phyloP scores from a whole-genome alignment of 768 basidiomycete genomes.

The Macrolepiota albuminosa region DNA sequence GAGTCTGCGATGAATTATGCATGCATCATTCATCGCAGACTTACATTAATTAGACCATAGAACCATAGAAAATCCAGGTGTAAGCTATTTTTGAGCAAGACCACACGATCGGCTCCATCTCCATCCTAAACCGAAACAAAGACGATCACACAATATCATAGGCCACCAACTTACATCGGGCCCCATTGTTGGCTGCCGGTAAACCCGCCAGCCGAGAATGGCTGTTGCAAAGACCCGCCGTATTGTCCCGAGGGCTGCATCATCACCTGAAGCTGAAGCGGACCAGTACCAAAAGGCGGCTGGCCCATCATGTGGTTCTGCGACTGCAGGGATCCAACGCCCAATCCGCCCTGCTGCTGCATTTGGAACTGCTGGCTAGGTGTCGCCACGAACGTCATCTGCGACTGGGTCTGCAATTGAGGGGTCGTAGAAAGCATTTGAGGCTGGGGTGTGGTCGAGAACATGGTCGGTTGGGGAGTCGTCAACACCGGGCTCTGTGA shows the following conservation, averaged over 20 bases:
- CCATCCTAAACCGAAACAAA: neutral
- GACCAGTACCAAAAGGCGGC: neutral
- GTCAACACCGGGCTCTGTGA: constrained; percentile 28
- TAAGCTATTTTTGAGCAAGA: neutral
- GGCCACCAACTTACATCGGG: constrained; percentile 21
- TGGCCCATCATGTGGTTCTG: constrained; percentile 14
- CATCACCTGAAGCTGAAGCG: constrained; percentile 2
- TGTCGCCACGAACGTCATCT: constrained; percentile 16
- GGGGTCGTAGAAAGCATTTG: constrained; percentile 24
- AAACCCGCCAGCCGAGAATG: constrained; percentile 10
- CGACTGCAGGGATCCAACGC: constrained; percentile 4
- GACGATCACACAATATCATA: neutral
- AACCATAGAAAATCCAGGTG: neutral
- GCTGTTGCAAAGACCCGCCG: constrained; percentile 16
- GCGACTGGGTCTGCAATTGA: constrained; percentile 24
- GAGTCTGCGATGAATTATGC: neutral
- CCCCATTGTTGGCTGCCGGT: constrained; percentile 32
- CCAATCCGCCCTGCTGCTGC: constrained; percentile 11
- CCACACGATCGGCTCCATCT: neutral
- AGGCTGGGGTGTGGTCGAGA: constrained; percentile 22
- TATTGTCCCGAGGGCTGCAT: constrained; percentile 20
- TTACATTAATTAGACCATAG: neutral
- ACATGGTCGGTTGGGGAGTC: constrained; percentile 18
- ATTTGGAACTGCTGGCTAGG: constrained; percentile 25
- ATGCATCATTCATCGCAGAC: neutral